These are phyloP conservation scores for Trypanosoma congolense DNA, from an alignment of 208 protist species.

Conservation along the genomic window DNA sequence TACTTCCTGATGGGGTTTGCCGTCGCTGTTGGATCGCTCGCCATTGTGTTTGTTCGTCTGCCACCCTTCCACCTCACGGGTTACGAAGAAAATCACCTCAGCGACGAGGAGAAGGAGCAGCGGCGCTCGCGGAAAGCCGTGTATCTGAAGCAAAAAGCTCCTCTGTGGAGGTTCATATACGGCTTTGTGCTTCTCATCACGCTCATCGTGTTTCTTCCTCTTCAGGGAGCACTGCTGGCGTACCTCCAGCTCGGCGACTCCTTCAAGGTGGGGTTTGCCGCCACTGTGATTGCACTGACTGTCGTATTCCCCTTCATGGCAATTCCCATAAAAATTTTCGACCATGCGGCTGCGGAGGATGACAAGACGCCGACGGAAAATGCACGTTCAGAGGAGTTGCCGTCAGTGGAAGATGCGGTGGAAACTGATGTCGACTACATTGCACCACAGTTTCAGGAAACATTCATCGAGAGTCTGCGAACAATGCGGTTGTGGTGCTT, in stretches of 20 bases:
- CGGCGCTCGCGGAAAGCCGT: conserved; percentile 33
- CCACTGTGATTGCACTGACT: conserved; percentile 30
- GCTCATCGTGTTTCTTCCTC: conserved; percentile 61
- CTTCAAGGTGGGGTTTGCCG: conserved; percentile 36
- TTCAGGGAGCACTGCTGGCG: conserved; percentile 43
- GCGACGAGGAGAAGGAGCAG: conserved; percentile 28
- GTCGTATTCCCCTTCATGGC: conserved; percentile 40
- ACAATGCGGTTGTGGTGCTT: conserved; percentile 12
- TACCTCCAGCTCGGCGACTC: conserved; percentile 26
- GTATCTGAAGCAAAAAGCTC: conserved; percentile 70
- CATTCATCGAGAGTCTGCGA: conserved; percentile 11
- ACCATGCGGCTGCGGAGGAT: conserved; percentile 6
- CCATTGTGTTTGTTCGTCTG: conserved; percentile 44
- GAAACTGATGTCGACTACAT: conserved; percentile 23
- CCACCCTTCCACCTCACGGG: conserved; percentile 67
- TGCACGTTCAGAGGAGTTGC: background rate
- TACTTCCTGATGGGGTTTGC: conserved; percentile 46
- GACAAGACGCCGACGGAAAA: background rate
- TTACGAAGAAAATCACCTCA: conserved; percentile 41
- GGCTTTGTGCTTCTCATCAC: conserved; percentile 53
- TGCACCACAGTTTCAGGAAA: conserved; percentile 22
- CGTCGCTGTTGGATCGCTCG: conserved; percentile 31
- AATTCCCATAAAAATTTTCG: conserved; percentile 44
- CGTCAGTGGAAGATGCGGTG: background rate
- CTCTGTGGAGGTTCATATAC: conserved; percentile 49